Evolutionary conservation across 352 stramenopile genomes (phyloP).

Genomic region (Phytopythium kandeliae): DNA sequence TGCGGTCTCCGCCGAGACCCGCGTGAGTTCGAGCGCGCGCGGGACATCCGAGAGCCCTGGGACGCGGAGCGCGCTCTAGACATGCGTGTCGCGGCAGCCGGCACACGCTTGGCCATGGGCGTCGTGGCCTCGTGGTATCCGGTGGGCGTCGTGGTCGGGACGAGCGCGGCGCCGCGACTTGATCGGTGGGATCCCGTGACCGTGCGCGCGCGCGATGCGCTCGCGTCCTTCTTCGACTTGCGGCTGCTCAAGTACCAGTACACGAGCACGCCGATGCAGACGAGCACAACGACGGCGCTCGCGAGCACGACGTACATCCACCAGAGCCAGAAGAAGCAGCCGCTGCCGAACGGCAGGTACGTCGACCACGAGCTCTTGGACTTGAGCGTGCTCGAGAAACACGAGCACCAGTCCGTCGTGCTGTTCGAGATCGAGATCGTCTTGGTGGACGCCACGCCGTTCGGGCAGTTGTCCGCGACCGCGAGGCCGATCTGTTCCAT

Average conservation of each 20-base stretch:
- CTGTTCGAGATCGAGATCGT: constrained; percentile 44
- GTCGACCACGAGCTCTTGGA: constrained; percentile 46
- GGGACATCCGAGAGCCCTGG: constrained; percentile 1
- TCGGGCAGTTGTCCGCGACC: constrained; percentile 72
- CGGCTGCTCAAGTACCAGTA: constrained; percentile 54
- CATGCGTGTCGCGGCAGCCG: not conserved
- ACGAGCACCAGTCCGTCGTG: constrained; percentile 55
- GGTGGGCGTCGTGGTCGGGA: constrained; percentile 14
- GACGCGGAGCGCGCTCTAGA: constrained; percentile 1
- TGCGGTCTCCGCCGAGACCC: constrained; percentile 2
- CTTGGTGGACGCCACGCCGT: constrained; percentile 69
- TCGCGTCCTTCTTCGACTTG: constrained; percentile 24
- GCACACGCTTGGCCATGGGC: constrained; percentile 6
- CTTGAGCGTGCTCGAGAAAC: constrained; percentile 61
- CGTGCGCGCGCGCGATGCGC: constrained; percentile 11
- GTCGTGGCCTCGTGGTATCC: constrained; percentile 13
- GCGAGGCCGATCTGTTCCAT: constrained; percentile 43
- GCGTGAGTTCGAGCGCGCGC: constrained; percentile 1
- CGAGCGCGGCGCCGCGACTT: constrained; percentile 22
- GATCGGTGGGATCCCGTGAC: constrained; percentile 16
- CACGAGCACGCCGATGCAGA: constrained; percentile 45
- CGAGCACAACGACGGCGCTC: constrained; percentile 44
- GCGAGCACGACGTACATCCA: constrained; percentile 82
- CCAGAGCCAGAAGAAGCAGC: constrained; percentile 84
- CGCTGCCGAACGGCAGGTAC: constrained; percentile 50